Conservation (phyloP, 2,329 filamentous ascomycete genomes). For the Colletotrichum godetiae region DNA sequence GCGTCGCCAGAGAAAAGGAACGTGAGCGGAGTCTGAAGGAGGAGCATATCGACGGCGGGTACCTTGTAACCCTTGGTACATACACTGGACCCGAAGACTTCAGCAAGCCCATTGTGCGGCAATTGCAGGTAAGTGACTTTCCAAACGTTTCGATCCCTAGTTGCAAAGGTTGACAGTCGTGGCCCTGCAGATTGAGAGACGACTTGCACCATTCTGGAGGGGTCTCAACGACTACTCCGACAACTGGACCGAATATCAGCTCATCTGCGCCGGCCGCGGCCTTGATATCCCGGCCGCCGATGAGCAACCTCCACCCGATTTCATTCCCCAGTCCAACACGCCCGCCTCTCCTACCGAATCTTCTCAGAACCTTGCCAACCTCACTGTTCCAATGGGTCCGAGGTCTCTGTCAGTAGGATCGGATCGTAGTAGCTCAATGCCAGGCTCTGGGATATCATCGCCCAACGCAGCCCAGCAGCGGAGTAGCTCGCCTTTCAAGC, state of each 20-base stretch:
- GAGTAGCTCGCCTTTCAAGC: slow-evolving; percentile 75
- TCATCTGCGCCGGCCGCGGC: slow-evolving; percentile 90
- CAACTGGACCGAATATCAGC: slow-evolving; percentile 93
- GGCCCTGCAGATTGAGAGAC: slow-evolving; percentile 81
- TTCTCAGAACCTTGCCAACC: slow-evolving; percentile 72
- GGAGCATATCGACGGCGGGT: slow-evolving; percentile 94
- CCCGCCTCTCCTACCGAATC: slow-evolving; percentile 61
- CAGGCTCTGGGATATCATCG: slow-evolving; percentile 66
- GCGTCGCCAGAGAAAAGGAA: slow-evolving; percentile 80
- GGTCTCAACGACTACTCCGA: slow-evolving; percentile 90
- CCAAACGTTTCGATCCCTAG: slow-evolving; percentile 42
- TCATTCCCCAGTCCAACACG: slow-evolving; percentile 59
- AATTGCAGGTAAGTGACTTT: slow-evolving; percentile 76
- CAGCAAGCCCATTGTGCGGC: slow-evolving; percentile 86
- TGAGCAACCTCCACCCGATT: slow-evolving; percentile 79
- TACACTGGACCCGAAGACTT: slow-evolving; percentile 96
- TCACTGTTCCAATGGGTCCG: slow-evolving; percentile 83
- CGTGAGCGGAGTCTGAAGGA: slow-evolving; percentile 90
- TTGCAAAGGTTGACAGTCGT: background rate
- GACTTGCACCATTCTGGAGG: slow-evolving; percentile 94
- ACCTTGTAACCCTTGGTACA: slow-evolving; percentile 90
- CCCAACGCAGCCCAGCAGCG: slow-evolving; percentile 53
- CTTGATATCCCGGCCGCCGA: slow-evolving; percentile 87
- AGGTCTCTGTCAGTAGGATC: slow-evolving; percentile 84
- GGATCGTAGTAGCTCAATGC: slow-evolving; percentile 72